Conservation (phyloP, 2,329 filamentous ascomycete genomes). For the Colletotrichum karsti region DNA sequence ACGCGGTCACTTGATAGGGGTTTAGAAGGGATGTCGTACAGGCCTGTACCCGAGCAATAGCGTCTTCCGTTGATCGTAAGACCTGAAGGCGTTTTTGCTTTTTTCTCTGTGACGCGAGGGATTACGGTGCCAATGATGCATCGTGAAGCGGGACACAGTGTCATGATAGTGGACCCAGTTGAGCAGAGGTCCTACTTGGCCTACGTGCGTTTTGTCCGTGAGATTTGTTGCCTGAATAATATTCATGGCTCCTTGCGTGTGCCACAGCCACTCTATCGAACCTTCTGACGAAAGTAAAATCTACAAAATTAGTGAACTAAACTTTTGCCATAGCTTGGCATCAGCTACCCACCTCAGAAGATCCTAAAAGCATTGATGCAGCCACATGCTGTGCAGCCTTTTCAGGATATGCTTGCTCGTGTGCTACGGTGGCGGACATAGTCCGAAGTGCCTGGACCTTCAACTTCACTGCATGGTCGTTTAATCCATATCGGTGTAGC, state of each 20-base stretch:
- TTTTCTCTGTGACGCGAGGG: background rate
- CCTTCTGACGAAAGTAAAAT: background rate
- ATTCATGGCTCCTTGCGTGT: slow-evolving; percentile 5
- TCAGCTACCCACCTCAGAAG: background rate
- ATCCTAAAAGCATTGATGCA: slow-evolving; percentile 10
- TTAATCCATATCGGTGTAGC: background rate
- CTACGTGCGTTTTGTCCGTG: background rate
- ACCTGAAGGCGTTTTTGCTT: background rate
- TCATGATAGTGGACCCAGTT: slow-evolving; percentile 11
- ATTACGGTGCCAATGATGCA: slow-evolving; percentile 4
- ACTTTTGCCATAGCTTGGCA: fast-evolving
- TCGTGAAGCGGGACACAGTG: background rate
- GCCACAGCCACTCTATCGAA: slow-evolving; percentile 4
- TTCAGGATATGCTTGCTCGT: background rate
- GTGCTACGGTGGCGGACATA: background rate
- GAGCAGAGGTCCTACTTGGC: background rate
- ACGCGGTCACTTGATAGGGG: too few species aligned
- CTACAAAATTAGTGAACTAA: background rate
- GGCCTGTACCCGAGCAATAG: background rate
- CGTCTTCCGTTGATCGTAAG: background rate
- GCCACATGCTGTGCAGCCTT: background rate
- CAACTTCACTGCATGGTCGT: background rate
- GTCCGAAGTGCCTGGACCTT: slow-evolving; percentile 1
- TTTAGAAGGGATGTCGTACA: background rate
- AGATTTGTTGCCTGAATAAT: background rate